Percentiles rank a stretch among this genome's conserved stretches.
These are phyloP conservation scores for Colletotrichum karsti DNA, from an alignment of 2,329 filamentous ascomycete genomes.

Conservation along the genomic window DNA sequence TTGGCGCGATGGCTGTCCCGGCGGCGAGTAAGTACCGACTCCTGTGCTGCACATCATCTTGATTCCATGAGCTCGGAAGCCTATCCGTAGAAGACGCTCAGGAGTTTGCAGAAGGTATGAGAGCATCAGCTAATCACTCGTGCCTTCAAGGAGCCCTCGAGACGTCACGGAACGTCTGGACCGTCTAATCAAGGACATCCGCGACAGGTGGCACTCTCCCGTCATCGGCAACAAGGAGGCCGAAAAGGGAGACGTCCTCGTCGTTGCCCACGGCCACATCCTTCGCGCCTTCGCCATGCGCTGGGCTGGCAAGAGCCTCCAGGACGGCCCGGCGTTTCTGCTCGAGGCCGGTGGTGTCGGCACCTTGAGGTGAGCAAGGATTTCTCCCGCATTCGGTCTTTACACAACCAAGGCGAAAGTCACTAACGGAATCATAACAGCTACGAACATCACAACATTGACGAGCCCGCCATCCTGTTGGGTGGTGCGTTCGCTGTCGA, in stretches of 20 bases:
- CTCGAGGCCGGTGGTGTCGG: conserved; percentile 91
- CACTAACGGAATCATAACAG: conserved; percentile 44
- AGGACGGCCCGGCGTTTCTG: conserved; percentile 80
- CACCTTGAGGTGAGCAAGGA: conserved; percentile 70
- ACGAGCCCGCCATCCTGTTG: conserved; percentile 82
- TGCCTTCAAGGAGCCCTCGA: conserved; percentile 66
- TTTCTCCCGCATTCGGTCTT: not conserved
- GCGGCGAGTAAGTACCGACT: conserved; percentile 74
- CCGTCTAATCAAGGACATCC: conserved; percentile 77
- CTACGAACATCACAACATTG: conserved; percentile 81
- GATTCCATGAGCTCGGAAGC: too few relatives aligned
- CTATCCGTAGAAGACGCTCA: too few relatives aligned
- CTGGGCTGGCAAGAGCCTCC: conserved; percentile 79
- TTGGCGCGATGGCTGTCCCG: conserved; percentile 87
- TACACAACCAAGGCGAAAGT: not conserved
- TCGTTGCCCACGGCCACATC: conserved; percentile 93
- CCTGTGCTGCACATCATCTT: not conserved
- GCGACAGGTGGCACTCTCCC: conserved; percentile 69
- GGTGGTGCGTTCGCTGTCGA: conserved; percentile 74
- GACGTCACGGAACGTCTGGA: conserved; percentile 80
- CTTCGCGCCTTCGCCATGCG: conserved; percentile 87
- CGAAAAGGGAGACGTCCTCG: conserved; percentile 48
- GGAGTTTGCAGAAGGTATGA: too few relatives aligned
- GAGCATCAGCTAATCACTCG: not conserved
- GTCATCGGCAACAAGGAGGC: conserved; percentile 59